phyloP scores from a whole-genome alignment of 768 basidiomycete species.

The Russula vinacea region DNA sequence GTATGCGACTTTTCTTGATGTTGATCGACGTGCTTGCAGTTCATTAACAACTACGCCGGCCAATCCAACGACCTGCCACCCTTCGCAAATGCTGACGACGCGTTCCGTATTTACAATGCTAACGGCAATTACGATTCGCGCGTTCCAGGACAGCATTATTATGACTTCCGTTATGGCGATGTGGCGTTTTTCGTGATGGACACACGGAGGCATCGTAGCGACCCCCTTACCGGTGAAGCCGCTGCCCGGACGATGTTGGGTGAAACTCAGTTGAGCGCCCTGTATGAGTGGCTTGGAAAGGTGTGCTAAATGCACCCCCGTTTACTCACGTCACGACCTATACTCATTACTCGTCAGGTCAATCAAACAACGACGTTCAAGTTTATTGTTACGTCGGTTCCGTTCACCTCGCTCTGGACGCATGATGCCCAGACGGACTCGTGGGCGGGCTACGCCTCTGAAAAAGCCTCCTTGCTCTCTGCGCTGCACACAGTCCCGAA shows the following conservation, averaged over 20 bases:
- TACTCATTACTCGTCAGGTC: conserved; percentile 41
- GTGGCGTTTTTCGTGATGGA: conserved; percentile 77
- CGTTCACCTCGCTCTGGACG: conserved; percentile 70
- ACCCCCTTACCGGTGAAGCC: conserved; percentile 39
- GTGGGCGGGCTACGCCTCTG: conserved; percentile 62
- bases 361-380: conserved; percentile 74
- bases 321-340: not conserved
- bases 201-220: conserved; percentile 57
- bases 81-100: conserved; percentile 55
- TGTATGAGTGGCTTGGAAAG: conserved; percentile 60
- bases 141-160: conserved; percentile 49
- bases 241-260: conserved; percentile 65
- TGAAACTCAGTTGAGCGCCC: conserved; percentile 54
- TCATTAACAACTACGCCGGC: conserved; percentile 67
- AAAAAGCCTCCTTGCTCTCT: conserved; percentile 56
- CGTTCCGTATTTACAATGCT: conserved; percentile 62
- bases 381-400: conserved; percentile 71
- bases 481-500: conserved; percentile 66
- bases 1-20: not conserved
- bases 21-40: conserved; percentile 37
- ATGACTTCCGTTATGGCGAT: conserved; percentile 63
- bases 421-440: conserved; percentile 61
- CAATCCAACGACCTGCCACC: conserved; percentile 51
- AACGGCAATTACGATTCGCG: conserved; percentile 58
- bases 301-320: conserved; percentile 34